phyloP scores from a whole-genome alignment of 1,139 yeast species.

The Pichia sp. region DNA sequence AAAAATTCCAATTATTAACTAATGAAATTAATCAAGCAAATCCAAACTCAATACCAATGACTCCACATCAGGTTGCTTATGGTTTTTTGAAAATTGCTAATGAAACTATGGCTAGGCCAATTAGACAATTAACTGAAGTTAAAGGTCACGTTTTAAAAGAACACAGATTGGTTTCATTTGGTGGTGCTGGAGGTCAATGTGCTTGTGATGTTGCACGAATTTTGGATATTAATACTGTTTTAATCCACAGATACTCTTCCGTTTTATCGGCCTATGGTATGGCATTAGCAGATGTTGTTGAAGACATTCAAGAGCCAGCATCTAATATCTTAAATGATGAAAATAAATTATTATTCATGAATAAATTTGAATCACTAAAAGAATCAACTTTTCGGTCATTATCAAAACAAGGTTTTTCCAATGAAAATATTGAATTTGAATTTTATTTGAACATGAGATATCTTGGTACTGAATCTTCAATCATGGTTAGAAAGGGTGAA shows the following conservation, averaged over 20 bases:
- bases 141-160: slow-evolving; percentile 41
- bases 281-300: slow-evolving; percentile 48
- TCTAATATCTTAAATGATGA: slow-evolving; percentile 32
- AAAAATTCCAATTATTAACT: slow-evolving; percentile 38
- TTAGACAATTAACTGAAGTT: slow-evolving; percentile 48
- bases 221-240: slow-evolving; percentile 39
- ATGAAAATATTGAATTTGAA: slow-evolving; percentile 37
- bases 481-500: slow-evolving; percentile 48
- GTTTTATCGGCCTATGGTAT: slow-evolving; percentile 53
- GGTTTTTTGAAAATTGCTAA: slow-evolving; percentile 51
- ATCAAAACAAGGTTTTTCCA: slow-evolving; percentile 41
- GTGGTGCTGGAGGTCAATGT: slow-evolving; percentile 56
- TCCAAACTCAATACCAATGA: slow-evolving; percentile 24
- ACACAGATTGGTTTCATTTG: slow-evolving; percentile 47
- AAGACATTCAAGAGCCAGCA: slow-evolving; percentile 60
- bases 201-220: slow-evolving; percentile 45
- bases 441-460: slow-evolving; percentile 70
- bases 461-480: slow-evolving; percentile 79
- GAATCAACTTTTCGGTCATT: slow-evolving; percentile 34
- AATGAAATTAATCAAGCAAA: slow-evolving; percentile 35
- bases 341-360: slow-evolving; percentile 27
- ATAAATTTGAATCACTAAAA: slow-evolving; percentile 33
- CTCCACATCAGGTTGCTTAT: slow-evolving; percentile 43
- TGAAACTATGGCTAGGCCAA: slow-evolving; percentile 52
- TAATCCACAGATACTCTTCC: slow-evolving; percentile 48